These are phyloP conservation scores for Beauveria scarabaeidicola DNA, from an alignment of 2,329 filamentous ascomycete genomes.

Conservation along the genomic window DNA sequence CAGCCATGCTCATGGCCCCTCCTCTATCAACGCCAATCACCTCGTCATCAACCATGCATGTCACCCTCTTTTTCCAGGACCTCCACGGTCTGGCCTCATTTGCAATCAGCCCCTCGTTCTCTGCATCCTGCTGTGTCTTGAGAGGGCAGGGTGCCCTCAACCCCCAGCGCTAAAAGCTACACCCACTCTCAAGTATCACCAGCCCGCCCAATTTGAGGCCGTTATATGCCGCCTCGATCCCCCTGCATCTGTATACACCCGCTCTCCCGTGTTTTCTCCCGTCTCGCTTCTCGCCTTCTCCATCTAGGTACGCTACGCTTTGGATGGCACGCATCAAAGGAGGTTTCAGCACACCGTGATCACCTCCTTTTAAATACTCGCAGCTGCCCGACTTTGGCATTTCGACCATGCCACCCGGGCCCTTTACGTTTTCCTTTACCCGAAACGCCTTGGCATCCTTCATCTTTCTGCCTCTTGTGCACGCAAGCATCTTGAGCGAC, in stretches of 20 bases:
- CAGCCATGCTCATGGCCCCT: constrained; percentile 3
- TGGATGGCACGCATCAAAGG: constrained; percentile 29
- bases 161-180: constrained; percentile 5
- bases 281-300: background rate
- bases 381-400: constrained; percentile 16
- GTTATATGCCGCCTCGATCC: constrained; percentile 4
- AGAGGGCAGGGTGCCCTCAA: background rate
- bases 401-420: constrained; percentile 33
- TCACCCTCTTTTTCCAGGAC: background rate
- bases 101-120: background rate
- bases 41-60: background rate
- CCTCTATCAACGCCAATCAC: constrained; percentile 6
- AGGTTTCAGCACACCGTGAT: constrained; percentile 30
- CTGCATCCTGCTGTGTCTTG: background rate
- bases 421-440: constrained; percentile 19
- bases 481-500: constrained; percentile 18
- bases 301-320: background rate
- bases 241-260: background rate
- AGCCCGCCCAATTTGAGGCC: background rate
- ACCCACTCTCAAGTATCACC: constrained; percentile 6
- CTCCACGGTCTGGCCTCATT: background rate
- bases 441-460: constrained; percentile 21
- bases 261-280: background rate
- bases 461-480: constrained; percentile 21
- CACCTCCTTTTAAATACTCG: constrained; percentile 24